Evolutionary conservation across 2,329 filamentous ascomycete species (phyloP), one percentile per base, ranked within the genome.

Genomic region (Xylariales sp.): DNA sequence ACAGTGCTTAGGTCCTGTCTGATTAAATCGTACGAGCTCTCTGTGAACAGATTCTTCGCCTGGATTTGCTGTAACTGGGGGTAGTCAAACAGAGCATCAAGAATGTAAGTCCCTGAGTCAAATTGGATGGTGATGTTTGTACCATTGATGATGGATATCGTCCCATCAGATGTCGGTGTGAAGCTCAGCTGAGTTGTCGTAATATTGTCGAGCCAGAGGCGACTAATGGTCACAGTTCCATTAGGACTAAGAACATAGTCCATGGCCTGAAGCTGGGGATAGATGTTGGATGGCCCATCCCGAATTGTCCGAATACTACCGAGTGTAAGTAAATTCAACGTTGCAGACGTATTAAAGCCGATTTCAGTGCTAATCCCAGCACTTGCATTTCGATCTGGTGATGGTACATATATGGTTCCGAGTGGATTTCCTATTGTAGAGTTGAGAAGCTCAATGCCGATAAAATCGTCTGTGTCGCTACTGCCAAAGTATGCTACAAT

Each of bases 241-340:
- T n/a, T n/a, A n/a, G n/a, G n/a, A n/a, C n/a, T n/a, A n/a, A n/a
- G n/a, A n/a, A n/a, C n/a, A n/a, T n/a, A n/a, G n/a, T n/a, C n/a
- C n/a, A n/a, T n/a, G n/a, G n/a, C n/a, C n/a, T n/a, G n/a, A n/a
- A n/a, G n/a, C n/a, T n/a, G n/a, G n/a, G n/a, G n/a, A n/a, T n/a
- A n/a, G n/a, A n/a, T n/a, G n/a, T n/a, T n/a, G n/a, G n/a, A n/a
- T n/a, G n/a, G n/a, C n/a, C n/a, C n/a, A 47, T 83, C 78, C 27
- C 80, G 69, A 44, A 84, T 80, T 1, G 72, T 78, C 8, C 78
- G 65, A 21, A 83, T 71, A 50, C 77, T 81, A 2, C 80, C 80
- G 6, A 83, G 53, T 7, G 83, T 78, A 0, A 77, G 63, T 1
- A 80, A 49, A 0, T 69, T 70, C 13, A 84, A 60, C 2, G 62